These are phyloP conservation scores for Physaria fendleri DNA, from an alignment of 345 rosid genomes.

Conservation along the genomic window DNA sequence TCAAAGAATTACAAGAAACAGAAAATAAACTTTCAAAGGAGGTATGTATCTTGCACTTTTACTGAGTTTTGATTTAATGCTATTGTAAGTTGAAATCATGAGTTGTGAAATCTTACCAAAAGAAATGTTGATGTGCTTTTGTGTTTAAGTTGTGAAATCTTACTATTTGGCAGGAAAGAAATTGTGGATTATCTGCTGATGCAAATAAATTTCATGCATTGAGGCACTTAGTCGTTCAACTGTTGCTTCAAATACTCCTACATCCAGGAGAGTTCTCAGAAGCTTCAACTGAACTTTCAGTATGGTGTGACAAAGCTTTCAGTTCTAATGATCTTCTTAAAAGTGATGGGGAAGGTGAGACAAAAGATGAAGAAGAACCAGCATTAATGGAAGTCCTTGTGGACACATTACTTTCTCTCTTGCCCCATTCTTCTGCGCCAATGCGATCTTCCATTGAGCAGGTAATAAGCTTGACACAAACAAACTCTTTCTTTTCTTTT, in stretches of 20 bases:
- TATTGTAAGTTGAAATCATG: constrained; percentile 9
- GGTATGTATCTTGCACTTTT: constrained; percentile 38
- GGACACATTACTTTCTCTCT: constrained; percentile 79
- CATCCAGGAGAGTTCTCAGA: constrained; percentile 78
- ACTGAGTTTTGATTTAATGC: constrained; percentile 2
- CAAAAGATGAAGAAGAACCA: constrained; percentile 47
- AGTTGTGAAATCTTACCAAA: background rate
- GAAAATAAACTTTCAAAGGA: constrained; percentile 67
- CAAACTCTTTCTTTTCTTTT: background rate
- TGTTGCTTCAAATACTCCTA: constrained; percentile 83
- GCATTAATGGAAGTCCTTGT: constrained; percentile 85
- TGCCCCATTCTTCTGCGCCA: constrained; percentile 89
- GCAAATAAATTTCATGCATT: constrained; percentile 55
- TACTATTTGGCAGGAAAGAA: constrained; percentile 60
- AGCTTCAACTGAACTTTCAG: constrained; percentile 70
- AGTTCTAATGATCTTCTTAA: constrained; percentile 45
- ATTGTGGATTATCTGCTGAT: constrained; percentile 33
- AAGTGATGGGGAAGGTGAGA: constrained; percentile 58
- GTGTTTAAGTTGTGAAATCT: background rate
- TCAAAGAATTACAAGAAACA: constrained; percentile 61
- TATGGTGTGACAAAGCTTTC: constrained; percentile 82
- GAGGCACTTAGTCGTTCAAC: constrained; percentile 74
- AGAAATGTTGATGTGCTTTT: constrained; percentile 6
- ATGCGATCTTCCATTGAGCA: constrained; percentile 83
- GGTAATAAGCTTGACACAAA: constrained; percentile 36